A percentile compares a stretch with the other conserved stretches of the same genome.
phyloP scores from a whole-genome alignment of 768 basidiomycete species.

The Termitomyces heimii region DNA sequence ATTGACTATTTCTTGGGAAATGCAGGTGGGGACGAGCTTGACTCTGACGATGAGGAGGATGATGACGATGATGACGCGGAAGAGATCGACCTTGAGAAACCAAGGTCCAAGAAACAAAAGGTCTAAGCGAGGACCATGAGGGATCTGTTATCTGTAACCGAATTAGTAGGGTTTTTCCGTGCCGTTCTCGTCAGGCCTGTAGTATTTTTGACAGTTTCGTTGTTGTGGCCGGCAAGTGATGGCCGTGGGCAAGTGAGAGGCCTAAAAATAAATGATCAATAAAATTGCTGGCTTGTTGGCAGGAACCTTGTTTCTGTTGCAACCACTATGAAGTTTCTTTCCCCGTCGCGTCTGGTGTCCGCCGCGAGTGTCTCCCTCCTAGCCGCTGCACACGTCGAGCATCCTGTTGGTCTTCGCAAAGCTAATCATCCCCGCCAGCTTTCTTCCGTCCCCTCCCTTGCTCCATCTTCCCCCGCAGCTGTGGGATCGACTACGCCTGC shows the following conservation, averaged over 20 bases:
- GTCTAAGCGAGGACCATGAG: constrained; percentile 25
- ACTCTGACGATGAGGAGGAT: constrained; percentile 61
- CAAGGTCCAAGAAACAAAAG: constrained; percentile 68
- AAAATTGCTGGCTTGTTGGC: neutral
- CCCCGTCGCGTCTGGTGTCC: constrained; percentile 21
- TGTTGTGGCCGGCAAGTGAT: constrained; percentile 7
- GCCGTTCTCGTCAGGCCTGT: neutral
- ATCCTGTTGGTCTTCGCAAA: constrained; percentile 10
- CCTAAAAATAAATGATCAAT: neutral
- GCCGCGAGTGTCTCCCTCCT: constrained; percentile 32
- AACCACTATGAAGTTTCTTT: constrained; percentile 28
- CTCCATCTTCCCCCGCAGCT: constrained; percentile 2
- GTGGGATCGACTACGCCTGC: neutral
- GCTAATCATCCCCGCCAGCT: constrained; percentile 17
- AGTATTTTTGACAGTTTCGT: neutral
- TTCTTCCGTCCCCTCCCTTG: constrained; percentile 3
- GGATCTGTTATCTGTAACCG: neutral
- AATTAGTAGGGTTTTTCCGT: neutral
- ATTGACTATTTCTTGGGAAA: constrained; percentile 80
- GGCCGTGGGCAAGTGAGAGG: constrained; percentile 4
- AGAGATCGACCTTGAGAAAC: constrained; percentile 87
- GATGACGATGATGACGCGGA: constrained; percentile 76
- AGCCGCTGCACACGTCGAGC: constrained; percentile 30
- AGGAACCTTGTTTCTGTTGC: neutral
- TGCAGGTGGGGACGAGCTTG: constrained; percentile 49